Conservation (phyloP, 73 alveolate genomes). For the Symbiodinium natans region DNA sequence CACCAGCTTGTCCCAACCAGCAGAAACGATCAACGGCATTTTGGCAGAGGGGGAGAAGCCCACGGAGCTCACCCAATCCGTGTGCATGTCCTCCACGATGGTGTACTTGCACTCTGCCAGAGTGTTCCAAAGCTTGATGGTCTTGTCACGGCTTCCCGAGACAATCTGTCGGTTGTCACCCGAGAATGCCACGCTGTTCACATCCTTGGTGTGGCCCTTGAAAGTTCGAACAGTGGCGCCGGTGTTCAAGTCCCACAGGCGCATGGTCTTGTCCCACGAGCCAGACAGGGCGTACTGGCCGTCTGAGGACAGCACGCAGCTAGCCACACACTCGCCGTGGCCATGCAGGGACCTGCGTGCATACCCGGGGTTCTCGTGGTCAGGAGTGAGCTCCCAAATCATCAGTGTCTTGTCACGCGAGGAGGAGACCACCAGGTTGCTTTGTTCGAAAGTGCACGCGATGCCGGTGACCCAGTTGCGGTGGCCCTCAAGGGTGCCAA, state of each 20-base stretch:
- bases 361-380: slow-evolving; percentile 73
- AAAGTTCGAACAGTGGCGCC: slow-evolving; percentile 97
- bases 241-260: slow-evolving; percentile 98
- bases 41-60: slow-evolving; percentile 97
- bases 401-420: slow-evolving; percentile 93
- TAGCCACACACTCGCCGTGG: slow-evolving; percentile 98
- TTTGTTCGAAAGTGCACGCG: slow-evolving; percentile 85
- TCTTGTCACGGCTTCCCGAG: slow-evolving; percentile 98
- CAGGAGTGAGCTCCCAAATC: slow-evolving; percentile 91
- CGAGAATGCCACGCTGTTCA: slow-evolving; percentile 98
- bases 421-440: slow-evolving; percentile 91
- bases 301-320: slow-evolving; percentile 98
- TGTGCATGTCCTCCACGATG: slow-evolving; percentile 96
- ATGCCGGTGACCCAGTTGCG: slow-evolving; percentile 94
- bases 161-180: slow-evolving; percentile 99
- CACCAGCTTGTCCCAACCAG: slow-evolving; percentile 98
- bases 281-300: slow-evolving; percentile 98
- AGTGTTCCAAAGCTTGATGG: slow-evolving; percentile 99
- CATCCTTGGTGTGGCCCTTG: slow-evolving; percentile 98
- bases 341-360: slow-evolving; percentile 92
- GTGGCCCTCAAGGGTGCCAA: slow-evolving; percentile 93
- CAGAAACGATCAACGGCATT: slow-evolving; percentile 97
- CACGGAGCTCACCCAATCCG: slow-evolving; percentile 98
- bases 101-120: slow-evolving; percentile 98
- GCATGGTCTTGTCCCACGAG: slow-evolving; percentile 99